Conservation (phyloP, 257 asterid species). For the Ligustrum vulgare region DNA sequence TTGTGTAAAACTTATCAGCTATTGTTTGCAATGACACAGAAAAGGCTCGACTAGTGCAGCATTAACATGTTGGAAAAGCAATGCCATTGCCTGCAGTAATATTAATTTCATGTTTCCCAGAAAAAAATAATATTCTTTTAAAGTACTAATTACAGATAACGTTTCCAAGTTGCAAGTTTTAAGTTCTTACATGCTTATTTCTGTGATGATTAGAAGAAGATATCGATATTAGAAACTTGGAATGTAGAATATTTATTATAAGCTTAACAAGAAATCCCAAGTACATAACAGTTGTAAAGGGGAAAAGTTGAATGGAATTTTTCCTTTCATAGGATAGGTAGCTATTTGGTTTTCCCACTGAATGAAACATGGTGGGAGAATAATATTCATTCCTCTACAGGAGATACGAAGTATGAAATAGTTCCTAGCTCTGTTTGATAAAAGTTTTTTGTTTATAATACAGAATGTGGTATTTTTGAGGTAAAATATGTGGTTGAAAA, state of each 20-base stretch:
- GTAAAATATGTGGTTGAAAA: too few relatives aligned
- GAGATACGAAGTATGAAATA: constrained; percentile 8
- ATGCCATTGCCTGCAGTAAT: background rate
- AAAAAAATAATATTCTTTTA: too few relatives aligned
- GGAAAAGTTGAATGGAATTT: constrained; percentile 9
- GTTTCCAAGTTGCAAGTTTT: too few relatives aligned
- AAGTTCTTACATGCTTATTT: too few relatives aligned
- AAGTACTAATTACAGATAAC: too few relatives aligned
- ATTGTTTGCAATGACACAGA: background rate
- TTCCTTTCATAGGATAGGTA: constrained; percentile 1
- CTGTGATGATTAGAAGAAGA: too few relatives aligned
- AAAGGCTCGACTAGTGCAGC: background rate
- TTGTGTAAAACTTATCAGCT: background rate
- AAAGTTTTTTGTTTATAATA: too few relatives aligned
- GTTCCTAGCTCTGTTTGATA: too few relatives aligned
- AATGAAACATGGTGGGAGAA: constrained; percentile 5
- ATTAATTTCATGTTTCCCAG: too few relatives aligned
- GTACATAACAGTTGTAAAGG: background rate
- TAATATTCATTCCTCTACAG: background rate
- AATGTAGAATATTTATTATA: constrained; percentile 16
- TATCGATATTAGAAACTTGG: too few relatives aligned
- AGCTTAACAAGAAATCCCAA: constrained; percentile 11
- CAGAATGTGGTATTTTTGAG: too few relatives aligned
- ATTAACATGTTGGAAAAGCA: background rate
- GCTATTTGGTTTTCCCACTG: constrained; percentile 10